A percentile compares a stretch with the other conserved stretches of the same genome.
Evolutionary conservation across 1,139 yeast genomes (phyloP).

Genomic region (Magnusiomyces paraingens): DNA sequence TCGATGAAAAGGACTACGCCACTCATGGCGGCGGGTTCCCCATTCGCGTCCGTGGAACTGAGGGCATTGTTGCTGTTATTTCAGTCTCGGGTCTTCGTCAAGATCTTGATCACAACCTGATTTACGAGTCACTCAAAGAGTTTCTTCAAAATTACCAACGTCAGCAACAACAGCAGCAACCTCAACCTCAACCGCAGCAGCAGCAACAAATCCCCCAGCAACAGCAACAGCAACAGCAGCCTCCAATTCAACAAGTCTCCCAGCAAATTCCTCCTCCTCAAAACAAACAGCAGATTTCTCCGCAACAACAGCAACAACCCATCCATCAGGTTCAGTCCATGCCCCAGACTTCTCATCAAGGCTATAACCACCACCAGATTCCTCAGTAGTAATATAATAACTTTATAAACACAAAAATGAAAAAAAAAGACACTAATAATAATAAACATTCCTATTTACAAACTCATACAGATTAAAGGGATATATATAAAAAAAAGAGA

Average conservation of each 20-base stretch:
- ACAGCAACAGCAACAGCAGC: conserved; percentile 1
- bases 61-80: conserved; percentile 46
- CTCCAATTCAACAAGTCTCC: not conserved
- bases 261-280: not conserved
- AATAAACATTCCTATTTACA: not conserved
- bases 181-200: not conserved
- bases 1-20: conserved; percentile 45
- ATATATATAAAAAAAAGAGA: not conserved
- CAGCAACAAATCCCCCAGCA: conserved; percentile 1
- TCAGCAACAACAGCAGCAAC: conserved; percentile 1
- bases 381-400: too few species aligned
- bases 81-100: conserved; percentile 52
- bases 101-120: conserved; percentile 29
- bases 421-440: too few species aligned
- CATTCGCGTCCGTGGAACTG: conserved; percentile 40
- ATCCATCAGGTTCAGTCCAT: not conserved
- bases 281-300: not conserved
- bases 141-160: conserved; percentile 4
- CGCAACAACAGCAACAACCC: not conserved
- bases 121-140: conserved; percentile 18
- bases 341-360: too few species aligned
- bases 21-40: conserved; percentile 62
- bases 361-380: too few species aligned
- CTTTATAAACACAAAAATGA: not conserved
- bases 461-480: not conserved